A percentile compares a stretch with the other conserved stretches of the same genome.
These are phyloP conservation scores for Linnemannia hyalina DNA, from an alignment of 192 early-diverging fungal genomes.

Conservation along the genomic window DNA sequence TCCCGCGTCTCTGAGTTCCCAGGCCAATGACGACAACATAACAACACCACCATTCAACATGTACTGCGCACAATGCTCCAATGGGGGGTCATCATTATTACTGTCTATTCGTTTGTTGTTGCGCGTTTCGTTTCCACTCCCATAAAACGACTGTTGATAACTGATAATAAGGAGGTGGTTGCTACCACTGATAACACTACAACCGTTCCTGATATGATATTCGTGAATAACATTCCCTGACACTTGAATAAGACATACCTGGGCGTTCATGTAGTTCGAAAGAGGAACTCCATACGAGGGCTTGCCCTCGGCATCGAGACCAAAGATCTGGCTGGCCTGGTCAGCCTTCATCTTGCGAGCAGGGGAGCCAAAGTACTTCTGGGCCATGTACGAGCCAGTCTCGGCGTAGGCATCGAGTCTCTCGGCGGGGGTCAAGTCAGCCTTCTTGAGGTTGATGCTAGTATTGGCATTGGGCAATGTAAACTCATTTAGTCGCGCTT, in stretches of 20 bases:
- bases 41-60: not conserved
- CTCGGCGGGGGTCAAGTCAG: conserved; percentile 71
- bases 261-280: conserved; percentile 95
- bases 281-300: conserved; percentile 80
- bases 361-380: conserved; percentile 79
- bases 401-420: conserved; percentile 73
- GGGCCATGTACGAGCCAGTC: conserved; percentile 74
- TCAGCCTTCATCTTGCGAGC: conserved; percentile 57
- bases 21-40: not conserved
- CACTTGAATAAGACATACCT: conserved; percentile 57
- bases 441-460: conserved; percentile 76
- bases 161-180: too few relatives aligned
- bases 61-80: not conserved
- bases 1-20: not conserved
- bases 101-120: not conserved
- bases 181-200: too few relatives aligned
- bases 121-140: not conserved
- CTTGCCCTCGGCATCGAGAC: conserved; percentile 65
- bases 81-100: not conserved
- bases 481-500: not conserved
- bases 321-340: conserved; percentile 56
- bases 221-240: too few relatives aligned
- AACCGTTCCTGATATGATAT: too few relatives aligned
- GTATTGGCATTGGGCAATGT: not conserved
- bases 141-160: too few relatives aligned